A percentile compares a stretch with the other conserved stretches of the same genome.
Conservation (phyloP, 495 filamentous ascomycete species). For the Beverwykella pulmonaria region DNA sequence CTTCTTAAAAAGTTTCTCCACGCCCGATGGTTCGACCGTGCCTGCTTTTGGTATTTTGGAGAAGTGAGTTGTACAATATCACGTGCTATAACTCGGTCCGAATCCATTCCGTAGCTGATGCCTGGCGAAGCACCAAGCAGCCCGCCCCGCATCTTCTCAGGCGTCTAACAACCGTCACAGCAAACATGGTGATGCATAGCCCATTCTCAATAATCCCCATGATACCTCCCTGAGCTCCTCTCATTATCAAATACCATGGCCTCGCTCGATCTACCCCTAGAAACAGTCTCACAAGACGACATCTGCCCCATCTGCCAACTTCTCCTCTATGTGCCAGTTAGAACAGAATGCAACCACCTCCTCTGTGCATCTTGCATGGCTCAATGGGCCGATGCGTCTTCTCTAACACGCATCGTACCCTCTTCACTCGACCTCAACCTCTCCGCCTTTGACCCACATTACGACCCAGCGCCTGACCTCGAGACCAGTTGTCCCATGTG, state of each 20-base stretch:
- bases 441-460: constrained; percentile 9
- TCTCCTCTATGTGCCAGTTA: constrained; percentile 38
- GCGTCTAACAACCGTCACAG: no score
- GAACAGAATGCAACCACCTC: constrained; percentile 35
- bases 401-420: constrained; percentile 23
- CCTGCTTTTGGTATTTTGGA: no score
- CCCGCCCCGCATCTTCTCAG: no score
- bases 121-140: no score
- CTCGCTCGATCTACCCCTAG: not conserved
- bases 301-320: constrained; percentile 41
- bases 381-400: constrained; percentile 34
- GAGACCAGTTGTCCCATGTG: constrained; percentile 43
- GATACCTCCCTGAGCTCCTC: not conserved
- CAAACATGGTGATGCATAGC: not conserved
- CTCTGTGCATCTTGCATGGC: constrained; percentile 40
- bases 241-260: not conserved
- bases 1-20: no score
- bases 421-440: constrained; percentile 34
- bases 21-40: no score
- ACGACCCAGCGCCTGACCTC: constrained; percentile 22
- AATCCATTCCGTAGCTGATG: no score
- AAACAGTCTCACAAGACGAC: constrained; percentile 34
- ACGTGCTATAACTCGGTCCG: no score
- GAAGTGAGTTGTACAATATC: no score
- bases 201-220: not conserved